phyloP scores from a whole-genome alignment of 176 grass and related monocot genomes.

The Miscanthus lutarioriparius region DNA sequence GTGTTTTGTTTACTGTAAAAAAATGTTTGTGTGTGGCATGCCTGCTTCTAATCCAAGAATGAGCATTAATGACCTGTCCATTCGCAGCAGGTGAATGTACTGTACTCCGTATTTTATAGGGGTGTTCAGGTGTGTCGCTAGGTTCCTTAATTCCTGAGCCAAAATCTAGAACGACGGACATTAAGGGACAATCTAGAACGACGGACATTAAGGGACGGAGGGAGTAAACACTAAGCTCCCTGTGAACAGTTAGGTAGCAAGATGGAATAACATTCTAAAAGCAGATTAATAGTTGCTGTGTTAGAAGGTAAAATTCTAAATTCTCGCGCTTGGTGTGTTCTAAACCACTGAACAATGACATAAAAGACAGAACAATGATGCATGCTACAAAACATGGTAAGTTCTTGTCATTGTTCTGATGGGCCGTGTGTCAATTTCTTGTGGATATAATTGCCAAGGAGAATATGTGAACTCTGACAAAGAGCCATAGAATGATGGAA shows the following conservation, averaged over 20 bases:
- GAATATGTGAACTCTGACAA: neutral
- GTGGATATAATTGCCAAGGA: neutral
- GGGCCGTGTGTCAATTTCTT: neutral
- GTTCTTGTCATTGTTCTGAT: neutral
- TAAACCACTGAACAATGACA: neutral
- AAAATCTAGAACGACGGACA: too few species aligned
- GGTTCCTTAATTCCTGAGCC: too few species aligned
- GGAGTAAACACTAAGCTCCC: slow-evolving; percentile 6
- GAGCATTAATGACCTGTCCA: too few species aligned
- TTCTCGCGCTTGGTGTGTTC: neutral
- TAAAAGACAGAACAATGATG: neutral
- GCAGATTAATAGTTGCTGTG: neutral
- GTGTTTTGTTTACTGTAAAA: too few species aligned
- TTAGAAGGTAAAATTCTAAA: neutral
- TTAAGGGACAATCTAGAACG: too few species aligned
- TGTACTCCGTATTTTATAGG: too few species aligned
- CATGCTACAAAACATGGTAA: neutral
- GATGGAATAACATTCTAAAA: neutral
- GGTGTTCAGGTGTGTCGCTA: too few species aligned
- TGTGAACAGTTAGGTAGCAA: neutral
- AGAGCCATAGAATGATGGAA: neutral
- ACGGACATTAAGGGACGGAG: too few species aligned
- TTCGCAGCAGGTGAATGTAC: too few species aligned
- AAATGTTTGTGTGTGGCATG: too few species aligned
- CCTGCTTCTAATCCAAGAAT: too few species aligned